These are phyloP conservation scores for Stephania japonica DNA, from an alignment of 164 flowering plant genomes.

Conservation along the genomic window DNA sequence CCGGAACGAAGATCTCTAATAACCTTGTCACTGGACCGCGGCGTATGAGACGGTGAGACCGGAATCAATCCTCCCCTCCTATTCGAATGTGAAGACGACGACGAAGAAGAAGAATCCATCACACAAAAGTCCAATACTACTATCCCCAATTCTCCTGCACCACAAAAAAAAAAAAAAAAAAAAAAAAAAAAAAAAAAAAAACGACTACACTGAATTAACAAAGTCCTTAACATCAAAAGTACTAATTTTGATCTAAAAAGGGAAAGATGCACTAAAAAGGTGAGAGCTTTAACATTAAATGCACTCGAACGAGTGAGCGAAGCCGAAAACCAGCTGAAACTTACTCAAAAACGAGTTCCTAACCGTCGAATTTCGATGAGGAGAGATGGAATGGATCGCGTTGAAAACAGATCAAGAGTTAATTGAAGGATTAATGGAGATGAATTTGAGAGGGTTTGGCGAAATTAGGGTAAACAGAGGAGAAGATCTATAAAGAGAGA, in stretches of 20 bases:
- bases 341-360: neutral
- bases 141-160: neutral
- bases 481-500: neutral
- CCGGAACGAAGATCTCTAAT: slow-evolving; percentile 67
- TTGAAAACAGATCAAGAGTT: neutral
- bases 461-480: neutral
- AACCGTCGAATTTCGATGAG: neutral
- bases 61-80: slow-evolving; percentile 63
- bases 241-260: neutral
- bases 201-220: neutral
- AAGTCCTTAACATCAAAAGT: neutral
- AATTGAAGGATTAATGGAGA: neutral
- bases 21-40: slow-evolving; percentile 80
- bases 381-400: neutral
- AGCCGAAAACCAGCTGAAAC: neutral
- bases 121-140: neutral
- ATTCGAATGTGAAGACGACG: slow-evolving; percentile 14
- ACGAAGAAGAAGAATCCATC: neutral
- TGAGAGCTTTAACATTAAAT: neutral
- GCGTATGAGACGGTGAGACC: slow-evolving; percentile 79
- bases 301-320: neutral
- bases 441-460: neutral
- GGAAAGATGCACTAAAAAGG: neutral
- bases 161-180: neutral
- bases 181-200: no score